Evolutionary conservation across 306 rosid genomes (phyloP).

Genomic region (Betula pendula): DNA sequence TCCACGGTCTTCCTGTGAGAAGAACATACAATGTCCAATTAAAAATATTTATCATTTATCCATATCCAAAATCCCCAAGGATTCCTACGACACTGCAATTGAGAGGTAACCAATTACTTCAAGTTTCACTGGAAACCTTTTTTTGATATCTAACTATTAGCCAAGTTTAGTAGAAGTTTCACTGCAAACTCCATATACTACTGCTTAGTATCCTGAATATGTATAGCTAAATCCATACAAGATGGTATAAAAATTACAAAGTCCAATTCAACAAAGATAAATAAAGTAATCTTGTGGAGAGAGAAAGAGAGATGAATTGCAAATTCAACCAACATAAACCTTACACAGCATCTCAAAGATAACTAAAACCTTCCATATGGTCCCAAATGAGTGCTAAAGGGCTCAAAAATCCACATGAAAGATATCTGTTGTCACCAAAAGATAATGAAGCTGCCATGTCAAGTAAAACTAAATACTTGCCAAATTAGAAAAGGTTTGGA

Average conservation of each 20-base stretch:
- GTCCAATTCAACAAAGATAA: not conserved
- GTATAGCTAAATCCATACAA: not conserved
- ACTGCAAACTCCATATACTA: not conserved
- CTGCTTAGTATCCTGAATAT: not conserved
- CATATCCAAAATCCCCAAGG: not conserved
- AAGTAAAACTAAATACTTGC: not conserved
- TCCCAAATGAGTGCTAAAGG: not conserved
- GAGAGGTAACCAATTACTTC: not conserved
- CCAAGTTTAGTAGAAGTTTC: too few species aligned
- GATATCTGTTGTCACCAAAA: not conserved
- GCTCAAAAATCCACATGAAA: not conserved
- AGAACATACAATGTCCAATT: too few species aligned
- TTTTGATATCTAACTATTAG: too few species aligned
- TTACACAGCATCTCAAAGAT: not conserved
- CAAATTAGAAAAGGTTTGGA: too few species aligned
- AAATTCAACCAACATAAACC: not conserved
- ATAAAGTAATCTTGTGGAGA: not conserved
- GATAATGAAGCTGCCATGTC: not conserved
- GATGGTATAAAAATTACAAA: not conserved
- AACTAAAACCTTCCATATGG: not conserved
- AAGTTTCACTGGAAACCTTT: not conserved
- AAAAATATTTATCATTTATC: too few species aligned
- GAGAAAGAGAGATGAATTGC: not conserved
- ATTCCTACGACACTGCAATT: not conserved
- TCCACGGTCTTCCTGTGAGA: too few species aligned